Percentiles rank a stretch among this genome's conserved stretches.
phyloP scores from a whole-genome alignment of 2,329 filamentous ascomycete species.

The Fusarium phyllophilum region DNA sequence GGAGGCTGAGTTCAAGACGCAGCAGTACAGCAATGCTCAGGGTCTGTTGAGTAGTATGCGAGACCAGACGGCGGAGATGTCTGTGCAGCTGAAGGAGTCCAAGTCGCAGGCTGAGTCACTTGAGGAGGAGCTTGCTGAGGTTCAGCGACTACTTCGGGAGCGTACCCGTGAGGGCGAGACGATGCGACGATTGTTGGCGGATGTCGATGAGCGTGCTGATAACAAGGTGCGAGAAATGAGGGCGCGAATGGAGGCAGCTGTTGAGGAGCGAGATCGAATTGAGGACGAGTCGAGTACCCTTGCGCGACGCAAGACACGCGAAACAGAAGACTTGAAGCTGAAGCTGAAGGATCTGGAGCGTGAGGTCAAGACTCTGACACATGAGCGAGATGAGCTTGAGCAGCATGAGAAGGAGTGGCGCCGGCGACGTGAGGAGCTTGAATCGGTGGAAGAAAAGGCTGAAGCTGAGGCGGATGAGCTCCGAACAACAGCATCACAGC shows the following conservation, averaged over 20 bases:
- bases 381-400: constrained; percentile 83
- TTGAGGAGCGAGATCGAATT: constrained; percentile 92
- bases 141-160: constrained; percentile 86
- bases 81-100: constrained; percentile 90
- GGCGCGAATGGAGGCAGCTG: constrained; percentile 84
- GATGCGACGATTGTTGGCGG: constrained; percentile 88
- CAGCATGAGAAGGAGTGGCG: constrained; percentile 79
- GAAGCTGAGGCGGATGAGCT: constrained; percentile 80
- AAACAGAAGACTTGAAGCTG: constrained; percentile 85
- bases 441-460: constrained; percentile 74
- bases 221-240: constrained; percentile 87
- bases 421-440: constrained; percentile 78
- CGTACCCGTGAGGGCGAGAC: constrained; percentile 92
- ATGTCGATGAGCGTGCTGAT: constrained; percentile 86
- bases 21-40: constrained; percentile 87
- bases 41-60: constrained; percentile 91
- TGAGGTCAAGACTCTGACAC: constrained; percentile 73
- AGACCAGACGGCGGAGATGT: constrained; percentile 88
- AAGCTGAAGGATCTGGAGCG: constrained; percentile 85
- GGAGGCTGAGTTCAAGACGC: constrained; percentile 83
- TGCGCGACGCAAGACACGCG: constrained; percentile 79
- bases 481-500: constrained; percentile 77
- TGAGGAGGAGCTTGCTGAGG: constrained; percentile 91
- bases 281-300: constrained; percentile 89
- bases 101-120: constrained; percentile 83